A percentile compares a stretch with the other conserved stretches of the same genome.
Evolutionary conservation across 2,329 filamentous ascomycete genomes (phyloP).

Genomic region (Penicillium italicum): DNA sequence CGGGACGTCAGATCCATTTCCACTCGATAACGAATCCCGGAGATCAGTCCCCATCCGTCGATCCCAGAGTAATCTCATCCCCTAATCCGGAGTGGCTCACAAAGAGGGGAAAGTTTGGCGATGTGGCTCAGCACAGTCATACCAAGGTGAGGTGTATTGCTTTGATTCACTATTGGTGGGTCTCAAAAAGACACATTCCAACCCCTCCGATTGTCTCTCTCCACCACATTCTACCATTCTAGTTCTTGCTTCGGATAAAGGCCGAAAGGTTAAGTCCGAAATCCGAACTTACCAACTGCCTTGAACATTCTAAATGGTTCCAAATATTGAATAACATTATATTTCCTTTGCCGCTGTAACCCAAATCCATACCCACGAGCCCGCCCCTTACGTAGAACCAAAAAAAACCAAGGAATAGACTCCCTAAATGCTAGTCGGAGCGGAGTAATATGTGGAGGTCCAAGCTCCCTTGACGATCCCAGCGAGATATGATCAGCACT

Average conservation of each 20-base stretch:
- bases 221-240: slow-evolving; percentile 19
- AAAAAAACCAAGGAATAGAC: background rate
- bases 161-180: slow-evolving; percentile 13
- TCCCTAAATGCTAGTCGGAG: background rate
- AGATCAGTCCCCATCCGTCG: slow-evolving; percentile 5
- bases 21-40: background rate
- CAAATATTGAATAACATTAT: background rate
- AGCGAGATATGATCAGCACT: slow-evolving; percentile 15
- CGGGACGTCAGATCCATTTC: slow-evolving; percentile 28
- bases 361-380: background rate
- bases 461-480: slow-evolving; percentile 21
- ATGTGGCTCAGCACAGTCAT: slow-evolving; percentile 21
- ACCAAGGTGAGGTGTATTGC: background rate
- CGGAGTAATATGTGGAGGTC: slow-evolving; percentile 19
- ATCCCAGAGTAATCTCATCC: background rate
- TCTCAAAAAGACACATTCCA: slow-evolving; percentile 23
- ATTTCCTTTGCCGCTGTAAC: slow-evolving; percentile 6
- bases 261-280: background rate
- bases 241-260: background rate
- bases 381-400: slow-evolving; percentile 2
- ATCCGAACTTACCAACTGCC: background rate
- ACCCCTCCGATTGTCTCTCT: slow-evolving; percentile 16
- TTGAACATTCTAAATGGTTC: background rate
- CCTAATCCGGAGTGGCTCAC: slow-evolving; percentile 9
- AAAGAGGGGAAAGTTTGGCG: slow-evolving; percentile 12